Percentiles rank a stretch among this genome's conserved stretches.
phyloP scores from a whole-genome alignment of 345 rosid species.

The Raphanus raphanistrum region DNA sequence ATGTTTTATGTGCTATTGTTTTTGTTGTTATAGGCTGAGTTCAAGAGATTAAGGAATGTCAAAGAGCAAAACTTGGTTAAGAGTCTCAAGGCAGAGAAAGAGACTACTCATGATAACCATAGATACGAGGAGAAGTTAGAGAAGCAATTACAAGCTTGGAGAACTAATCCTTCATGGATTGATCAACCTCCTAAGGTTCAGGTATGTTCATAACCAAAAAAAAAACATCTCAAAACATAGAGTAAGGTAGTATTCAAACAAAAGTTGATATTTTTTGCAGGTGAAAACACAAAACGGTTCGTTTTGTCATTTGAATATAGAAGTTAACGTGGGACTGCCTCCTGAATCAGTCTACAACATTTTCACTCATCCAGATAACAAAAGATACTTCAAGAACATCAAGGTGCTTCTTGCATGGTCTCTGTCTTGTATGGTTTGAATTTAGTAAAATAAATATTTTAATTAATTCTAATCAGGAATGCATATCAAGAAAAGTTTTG shows the following conservation, averaged over 20 bases:
- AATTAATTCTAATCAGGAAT: slow-evolving; percentile 49
- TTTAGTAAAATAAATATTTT: too few species aligned
- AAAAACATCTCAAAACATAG: neutral
- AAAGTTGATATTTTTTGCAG: slow-evolving; percentile 46
- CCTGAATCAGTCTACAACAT: slow-evolving; percentile 79
- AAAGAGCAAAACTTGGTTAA: slow-evolving; percentile 21
- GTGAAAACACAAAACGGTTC: slow-evolving; percentile 44
- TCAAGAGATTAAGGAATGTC: slow-evolving; percentile 45
- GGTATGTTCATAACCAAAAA: slow-evolving; percentile 39
- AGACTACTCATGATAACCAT: neutral
- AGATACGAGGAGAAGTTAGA: slow-evolving; percentile 47
- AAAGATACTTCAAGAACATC: slow-evolving; percentile 84
- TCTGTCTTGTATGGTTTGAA: neutral
- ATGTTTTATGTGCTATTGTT: neutral
- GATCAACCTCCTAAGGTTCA: slow-evolving; percentile 60
- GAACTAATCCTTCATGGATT: slow-evolving; percentile 71
- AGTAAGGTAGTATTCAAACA: neutral
- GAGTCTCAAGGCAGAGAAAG: slow-evolving; percentile 8
- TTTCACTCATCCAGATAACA: slow-evolving; percentile 85
- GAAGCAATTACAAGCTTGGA: slow-evolving; percentile 73
- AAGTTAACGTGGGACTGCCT: slow-evolving; percentile 36
- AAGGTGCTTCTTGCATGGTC: slow-evolving; percentile 48
- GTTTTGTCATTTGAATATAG: slow-evolving; percentile 31
- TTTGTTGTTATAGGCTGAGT: slow-evolving; percentile 49
- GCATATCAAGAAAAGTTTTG: slow-evolving; percentile 67